Base-by-base conservation (phyloP, 2,329 filamentous ascomycete genomes). In the Fusarium begoniae region DNA sequence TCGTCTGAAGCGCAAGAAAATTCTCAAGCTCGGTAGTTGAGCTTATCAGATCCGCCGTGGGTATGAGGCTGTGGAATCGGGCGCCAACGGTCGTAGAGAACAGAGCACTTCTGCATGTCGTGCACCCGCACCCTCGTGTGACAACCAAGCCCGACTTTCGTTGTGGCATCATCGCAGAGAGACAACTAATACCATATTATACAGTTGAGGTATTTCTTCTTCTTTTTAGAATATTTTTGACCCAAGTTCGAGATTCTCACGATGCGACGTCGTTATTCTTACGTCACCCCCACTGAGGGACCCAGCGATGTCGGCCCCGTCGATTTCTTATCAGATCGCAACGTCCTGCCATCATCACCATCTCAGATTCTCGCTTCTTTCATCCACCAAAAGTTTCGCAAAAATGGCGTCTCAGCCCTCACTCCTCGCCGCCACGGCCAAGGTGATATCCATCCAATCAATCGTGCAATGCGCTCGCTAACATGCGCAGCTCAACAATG, bases 401-500 rank as follows among this genome's bases (percentile, higher is more conserved):
- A 64, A 65, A 53, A 79, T 79, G 77, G 56, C 72, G 6, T 59
- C 77, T 11, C 65, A 64, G 43, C 41, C 72, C 9, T 74, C 77
- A 6, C 65, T 78, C 6, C 74, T 79, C 20, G 72, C 77, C 11
- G 58, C 70, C 5, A 76, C 64, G 56, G 60, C 74, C 37, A 79
- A 76, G 43, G 78, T 79, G 70, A 2, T 14, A 2, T 15, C 1
- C 13, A 17, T 5, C 7, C 3, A 6, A 9, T 15, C 0, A 10
- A 8, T 15, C 0, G 6, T 9, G 14, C 12, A 24, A 32, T 38
- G 18, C 4, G 8, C 4, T 8, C 8, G 8, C 73, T 78, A n/a
- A 63, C 30, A 8, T 28, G 8, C 5, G 18, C 55, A 90, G 85
- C 87, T 93, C 63, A 82, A 89, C 76, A 93, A 93, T 85, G 90